phyloP scores from a whole-genome alignment of 768 basidiomycete genomes.

The Rhizopogon salebrosus region DNA sequence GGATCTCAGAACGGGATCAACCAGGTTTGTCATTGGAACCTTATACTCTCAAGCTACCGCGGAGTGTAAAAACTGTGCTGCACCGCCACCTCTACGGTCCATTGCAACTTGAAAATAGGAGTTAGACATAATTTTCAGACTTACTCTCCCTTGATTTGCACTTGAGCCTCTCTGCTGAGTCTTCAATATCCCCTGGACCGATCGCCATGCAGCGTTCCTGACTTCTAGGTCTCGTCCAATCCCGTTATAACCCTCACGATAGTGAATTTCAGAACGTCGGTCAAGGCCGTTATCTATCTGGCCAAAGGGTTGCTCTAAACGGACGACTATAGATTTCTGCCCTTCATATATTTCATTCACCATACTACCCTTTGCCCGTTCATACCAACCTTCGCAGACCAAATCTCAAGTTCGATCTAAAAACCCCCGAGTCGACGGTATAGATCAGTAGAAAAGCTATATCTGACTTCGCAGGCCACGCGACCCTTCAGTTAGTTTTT shows the following conservation, averaged over 20 bases:
- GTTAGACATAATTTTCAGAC: too few relatives aligned
- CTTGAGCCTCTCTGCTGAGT: constrained; percentile 95
- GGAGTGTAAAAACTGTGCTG: not conserved
- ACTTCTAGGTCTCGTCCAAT: constrained; percentile 98
- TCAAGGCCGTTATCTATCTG: constrained; percentile 88
- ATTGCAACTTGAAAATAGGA: not conserved
- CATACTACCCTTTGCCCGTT: constrained; percentile 99
- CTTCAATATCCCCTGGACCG: constrained; percentile 95
- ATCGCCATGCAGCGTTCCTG: constrained; percentile 96
- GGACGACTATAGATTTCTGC: not conserved
- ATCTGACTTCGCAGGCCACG: constrained; percentile 89
- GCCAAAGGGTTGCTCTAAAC: constrained; percentile 73
- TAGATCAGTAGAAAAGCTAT: not conserved
- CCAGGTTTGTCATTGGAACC: not conserved
- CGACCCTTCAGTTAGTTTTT: constrained; percentile 94
- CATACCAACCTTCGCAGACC: constrained; percentile 95
- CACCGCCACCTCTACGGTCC: not conserved
- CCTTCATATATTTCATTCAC: constrained; percentile 36
- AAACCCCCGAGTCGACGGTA: constrained; percentile 2
- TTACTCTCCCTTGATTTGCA: constrained; percentile 90
- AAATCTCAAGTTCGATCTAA: constrained; percentile 85
- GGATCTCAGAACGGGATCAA: too few relatives aligned
- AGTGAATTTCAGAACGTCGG: constrained; percentile 94
- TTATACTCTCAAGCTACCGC: not conserved
- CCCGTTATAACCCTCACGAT: constrained; percentile 96